Evolutionary conservation across 208 protist genomes (phyloP), one percentile per base, ranked within the genome.

Genomic region (Wallacemonas sp.): DNA sequence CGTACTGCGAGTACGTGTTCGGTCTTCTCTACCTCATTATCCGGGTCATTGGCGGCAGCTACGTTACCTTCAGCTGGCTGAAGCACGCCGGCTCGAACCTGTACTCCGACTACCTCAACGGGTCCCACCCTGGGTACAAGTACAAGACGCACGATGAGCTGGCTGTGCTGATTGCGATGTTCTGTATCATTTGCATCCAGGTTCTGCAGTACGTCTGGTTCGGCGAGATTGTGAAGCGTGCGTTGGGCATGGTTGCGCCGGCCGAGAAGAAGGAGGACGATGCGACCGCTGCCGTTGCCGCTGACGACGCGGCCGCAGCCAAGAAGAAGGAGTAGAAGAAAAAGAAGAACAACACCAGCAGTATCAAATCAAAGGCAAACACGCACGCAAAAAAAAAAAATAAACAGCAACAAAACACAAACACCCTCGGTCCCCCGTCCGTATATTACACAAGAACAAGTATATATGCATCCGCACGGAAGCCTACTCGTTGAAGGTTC

Each of bases 181-280:
- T 77, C 25, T 77, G 81, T 36, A 44, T 95, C 38, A 66, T 61
- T 2, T 61, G 72, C 1, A 48, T 95, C 11, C 86, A 93, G 65
- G 10, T 77, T 22, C 69, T 95, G 55, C 89, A 95, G 68, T 95
- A 95, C 70, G 65, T 87, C 22, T 95, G 89, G 87, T 89, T 93
- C 59, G 65, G 57, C 5, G 82, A 86, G 44, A 86, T 95, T 48
- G 64, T 93, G 50, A 87, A 82, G 69, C 62, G 62, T 12, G 77
- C 70, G 2, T 18, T 80, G 26, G 68, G 50, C 18, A 49, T 72
- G 0, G 31, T 59, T 33, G 8, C 25, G 26, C n/a, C 25, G n/a
- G 33, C 61, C 20, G 29, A 76, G 54, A 36, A 3, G 39, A 39
- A 76, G 54, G 44, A 3, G 39, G 25, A 42, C 33, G 29, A 28